A percentile compares a stretch with the other conserved stretches of the same genome.
Evolutionary conservation across 2,329 filamentous ascomycete genomes (phyloP).

Genomic region (Diaporthe capsici): DNA sequence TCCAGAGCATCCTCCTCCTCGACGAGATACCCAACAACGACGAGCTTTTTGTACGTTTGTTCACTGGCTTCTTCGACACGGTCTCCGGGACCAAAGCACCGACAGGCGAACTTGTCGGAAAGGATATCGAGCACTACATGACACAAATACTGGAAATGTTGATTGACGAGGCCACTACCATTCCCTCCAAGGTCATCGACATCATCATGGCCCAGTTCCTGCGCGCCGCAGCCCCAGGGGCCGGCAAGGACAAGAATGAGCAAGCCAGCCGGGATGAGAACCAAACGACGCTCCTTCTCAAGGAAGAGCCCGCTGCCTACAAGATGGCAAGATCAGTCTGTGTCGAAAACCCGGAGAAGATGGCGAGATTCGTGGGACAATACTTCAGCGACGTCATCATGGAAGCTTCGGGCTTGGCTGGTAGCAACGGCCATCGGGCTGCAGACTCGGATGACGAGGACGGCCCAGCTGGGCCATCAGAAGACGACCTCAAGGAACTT

Average conservation of each 20-base stretch:
- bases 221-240: slow-evolving; percentile 81
- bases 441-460: slow-evolving; percentile 77
- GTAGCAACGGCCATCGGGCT: slow-evolving; percentile 70
- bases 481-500: slow-evolving; percentile 88
- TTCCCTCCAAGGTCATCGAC: slow-evolving; percentile 88
- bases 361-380: slow-evolving; percentile 93
- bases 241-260: slow-evolving; percentile 70
- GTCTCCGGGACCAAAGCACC: slow-evolving; percentile 83
- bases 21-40: slow-evolving; percentile 89
- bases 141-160: slow-evolving; percentile 86
- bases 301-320: slow-evolving; percentile 92
- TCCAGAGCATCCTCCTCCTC: slow-evolving; percentile 94
- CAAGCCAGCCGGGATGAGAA: slow-evolving; percentile 75
- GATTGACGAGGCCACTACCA: slow-evolving; percentile 85
- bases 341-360: slow-evolving; percentile 89
- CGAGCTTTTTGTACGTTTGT: slow-evolving; percentile 83
- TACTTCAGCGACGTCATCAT: slow-evolving; percentile 98
- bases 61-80: slow-evolving; percentile 92
- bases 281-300: slow-evolving; percentile 86
- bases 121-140: slow-evolving; percentile 95
- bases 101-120: slow-evolving; percentile 85
- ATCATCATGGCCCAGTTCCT: slow-evolving; percentile 96
- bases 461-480: slow-evolving; percentile 74
- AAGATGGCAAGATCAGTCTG: slow-evolving; percentile 97
- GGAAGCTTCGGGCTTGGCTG: slow-evolving; percentile 78